Conservation (phyloP, 805 yeast species). For the Candida maesae region DNA sequence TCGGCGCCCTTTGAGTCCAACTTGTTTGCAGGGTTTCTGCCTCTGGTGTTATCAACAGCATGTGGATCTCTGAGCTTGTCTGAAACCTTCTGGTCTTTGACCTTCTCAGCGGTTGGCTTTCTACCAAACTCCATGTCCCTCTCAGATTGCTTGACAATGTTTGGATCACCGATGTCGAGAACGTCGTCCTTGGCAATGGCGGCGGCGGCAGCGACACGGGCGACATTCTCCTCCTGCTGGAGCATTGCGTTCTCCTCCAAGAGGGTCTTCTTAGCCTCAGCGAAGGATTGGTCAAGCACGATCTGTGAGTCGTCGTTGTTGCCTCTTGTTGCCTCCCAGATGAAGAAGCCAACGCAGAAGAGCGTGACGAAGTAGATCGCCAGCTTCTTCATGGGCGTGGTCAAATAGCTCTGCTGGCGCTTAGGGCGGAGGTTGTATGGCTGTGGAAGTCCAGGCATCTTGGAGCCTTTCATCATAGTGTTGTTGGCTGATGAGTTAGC, state of each 20-base stretch:
- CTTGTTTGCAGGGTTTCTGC: too few relatives aligned
- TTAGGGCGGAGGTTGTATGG: slow-evolving; percentile 35
- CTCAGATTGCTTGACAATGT: not conserved
- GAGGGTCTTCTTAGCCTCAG: not conserved
- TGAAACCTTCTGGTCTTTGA: too few relatives aligned
- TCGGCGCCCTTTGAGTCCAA: too few relatives aligned
- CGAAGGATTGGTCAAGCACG: slow-evolving; percentile 26
- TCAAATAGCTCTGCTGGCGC: slow-evolving; percentile 29
- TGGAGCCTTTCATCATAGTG: slow-evolving; percentile 31
- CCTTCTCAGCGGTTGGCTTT: not conserved
- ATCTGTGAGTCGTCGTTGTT: slow-evolving; percentile 14
- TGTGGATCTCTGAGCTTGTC: too few relatives aligned
- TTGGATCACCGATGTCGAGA: too few relatives aligned
- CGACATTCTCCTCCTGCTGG: not conserved
- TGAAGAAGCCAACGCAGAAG: slow-evolving; percentile 29
- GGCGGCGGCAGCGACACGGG: not conserved
- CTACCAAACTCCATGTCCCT: not conserved
- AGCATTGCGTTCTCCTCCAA: not conserved
- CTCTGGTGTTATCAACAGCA: too few relatives aligned
- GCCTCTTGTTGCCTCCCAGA: slow-evolving; percentile 28
- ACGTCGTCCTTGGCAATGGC: not conserved
- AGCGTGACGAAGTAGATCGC: slow-evolving; percentile 36
- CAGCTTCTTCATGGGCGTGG: slow-evolving; percentile 47
- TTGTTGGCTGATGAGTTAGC: slow-evolving; percentile 11
- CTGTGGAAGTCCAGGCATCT: slow-evolving; percentile 39